Percentiles rank a stretch among this genome's conserved stretches.
phyloP scores from a whole-genome alignment of 345 rosid genomes.

The Combretum micranthum region DNA sequence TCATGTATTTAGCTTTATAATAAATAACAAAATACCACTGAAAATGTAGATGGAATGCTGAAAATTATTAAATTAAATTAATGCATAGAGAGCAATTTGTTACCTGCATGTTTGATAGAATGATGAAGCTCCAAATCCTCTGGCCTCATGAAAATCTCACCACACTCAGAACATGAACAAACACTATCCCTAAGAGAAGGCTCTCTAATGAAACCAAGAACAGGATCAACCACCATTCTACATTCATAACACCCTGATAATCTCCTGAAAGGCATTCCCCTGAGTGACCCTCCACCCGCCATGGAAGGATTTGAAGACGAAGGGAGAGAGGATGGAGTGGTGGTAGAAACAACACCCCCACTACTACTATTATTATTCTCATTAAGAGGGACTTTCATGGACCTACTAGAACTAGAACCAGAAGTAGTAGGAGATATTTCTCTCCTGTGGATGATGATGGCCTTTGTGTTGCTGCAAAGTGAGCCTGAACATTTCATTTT shows the following conservation, averaged over 20 bases:
- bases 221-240: constrained; percentile 73
- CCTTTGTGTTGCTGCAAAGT: constrained; percentile 66
- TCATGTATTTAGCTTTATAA: too few relatives aligned
- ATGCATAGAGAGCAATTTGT: not conserved
- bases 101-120: constrained; percentile 70
- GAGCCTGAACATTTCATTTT: constrained; percentile 75
- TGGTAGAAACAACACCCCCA: constrained; percentile 30
- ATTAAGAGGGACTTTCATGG: constrained; percentile 43
- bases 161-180: constrained; percentile 61
- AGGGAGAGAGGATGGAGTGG: constrained; percentile 31
- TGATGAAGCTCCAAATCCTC: constrained; percentile 71
- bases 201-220: constrained; percentile 45
- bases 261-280: constrained; percentile 63
- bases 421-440: constrained; percentile 22
- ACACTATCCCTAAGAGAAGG: constrained; percentile 49
- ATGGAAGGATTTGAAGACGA: constrained; percentile 30
- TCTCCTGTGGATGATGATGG: constrained; percentile 41
- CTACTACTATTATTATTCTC: too few relatives aligned
- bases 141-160: constrained; percentile 58
- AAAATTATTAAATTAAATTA: not conserved
- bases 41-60: too few relatives aligned
- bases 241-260: constrained; percentile 78
- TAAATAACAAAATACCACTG: too few relatives aligned
- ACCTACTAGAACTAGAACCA: constrained; percentile 33
- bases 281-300: constrained; percentile 22